Evolutionary conservation across 371 early-diverging fungal genomes (phyloP).

Genomic region (Saksenaea vasiformis): DNA sequence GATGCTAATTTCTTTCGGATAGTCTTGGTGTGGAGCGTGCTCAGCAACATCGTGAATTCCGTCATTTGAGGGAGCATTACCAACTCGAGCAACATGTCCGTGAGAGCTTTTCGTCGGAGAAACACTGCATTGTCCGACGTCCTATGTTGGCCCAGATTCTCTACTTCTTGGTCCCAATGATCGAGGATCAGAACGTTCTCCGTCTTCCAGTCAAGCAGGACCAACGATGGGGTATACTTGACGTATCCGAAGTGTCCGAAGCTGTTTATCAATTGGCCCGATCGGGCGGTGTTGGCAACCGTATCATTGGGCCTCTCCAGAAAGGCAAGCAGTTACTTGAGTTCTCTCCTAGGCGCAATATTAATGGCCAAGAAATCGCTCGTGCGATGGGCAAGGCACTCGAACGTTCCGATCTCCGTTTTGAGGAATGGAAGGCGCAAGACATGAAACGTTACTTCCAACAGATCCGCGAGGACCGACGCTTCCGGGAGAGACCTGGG

Average conservation of each 20-base stretch:
- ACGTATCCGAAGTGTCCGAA: conserved; percentile 35
- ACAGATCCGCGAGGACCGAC: conserved; percentile 26
- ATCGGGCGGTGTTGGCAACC: conserved; percentile 5
- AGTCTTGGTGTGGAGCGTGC: conserved; percentile 35
- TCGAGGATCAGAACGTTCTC: conserved; percentile 27
- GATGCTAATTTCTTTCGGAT: conserved; percentile 1
- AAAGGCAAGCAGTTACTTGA: conserved; percentile 23
- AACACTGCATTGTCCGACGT: conserved; percentile 28
- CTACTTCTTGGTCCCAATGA: conserved; percentile 37
- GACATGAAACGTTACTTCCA: conserved; percentile 29
- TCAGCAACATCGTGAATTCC: conserved; percentile 16
- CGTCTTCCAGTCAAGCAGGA: conserved; percentile 29
- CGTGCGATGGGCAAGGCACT: conserved; percentile 26
- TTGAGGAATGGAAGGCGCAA: conserved; percentile 8
- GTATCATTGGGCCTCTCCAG: background rate
- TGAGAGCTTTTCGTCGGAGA: conserved; percentile 20
- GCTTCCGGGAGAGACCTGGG: conserved; percentile 30
- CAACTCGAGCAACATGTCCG: conserved; percentile 36
- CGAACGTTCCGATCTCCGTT: conserved; percentile 20
- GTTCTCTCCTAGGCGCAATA: conserved; percentile 22
- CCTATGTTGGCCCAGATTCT: conserved; percentile 30
- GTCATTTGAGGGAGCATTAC: conserved; percentile 17
- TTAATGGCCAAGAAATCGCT: conserved; percentile 23
- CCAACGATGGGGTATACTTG: conserved; percentile 31
- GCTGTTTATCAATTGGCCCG: conserved; percentile 26